These are phyloP conservation scores for Leptographium procerum DNA, from an alignment of 2,329 filamentous ascomycete species.

Conservation along the genomic window DNA sequence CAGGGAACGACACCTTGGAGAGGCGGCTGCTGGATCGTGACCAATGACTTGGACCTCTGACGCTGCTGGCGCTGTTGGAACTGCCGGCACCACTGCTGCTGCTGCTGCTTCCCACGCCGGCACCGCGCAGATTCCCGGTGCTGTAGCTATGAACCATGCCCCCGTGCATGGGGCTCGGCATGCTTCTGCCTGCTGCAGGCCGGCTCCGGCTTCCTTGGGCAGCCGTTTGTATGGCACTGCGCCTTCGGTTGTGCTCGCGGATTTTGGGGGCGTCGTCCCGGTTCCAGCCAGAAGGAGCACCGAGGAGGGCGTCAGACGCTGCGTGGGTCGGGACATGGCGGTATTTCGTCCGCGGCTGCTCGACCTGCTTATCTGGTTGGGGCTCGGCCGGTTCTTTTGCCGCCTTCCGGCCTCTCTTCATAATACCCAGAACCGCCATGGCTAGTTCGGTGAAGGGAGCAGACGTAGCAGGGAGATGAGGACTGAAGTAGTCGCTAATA, in stretches of 20 bases:
- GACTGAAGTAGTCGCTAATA: not conserved
- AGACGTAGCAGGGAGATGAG: not conserved
- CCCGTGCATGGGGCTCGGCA: conserved; percentile 10
- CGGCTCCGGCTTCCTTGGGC: not conserved
- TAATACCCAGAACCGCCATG: conserved; percentile 48
- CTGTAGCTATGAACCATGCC: conserved; percentile 3
- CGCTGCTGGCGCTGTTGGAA: not conserved
- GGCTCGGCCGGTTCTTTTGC: conserved; percentile 41
- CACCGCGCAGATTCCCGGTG: not conserved
- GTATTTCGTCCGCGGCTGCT: conserved; percentile 31
- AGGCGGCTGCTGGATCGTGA: conserved; percentile 6
- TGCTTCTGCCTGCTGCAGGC: not conserved
- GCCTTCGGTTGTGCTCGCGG: conserved; percentile 36
- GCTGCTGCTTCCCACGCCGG: not conserved
- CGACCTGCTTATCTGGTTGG: conserved; percentile 23
- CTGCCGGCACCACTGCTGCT: not conserved
- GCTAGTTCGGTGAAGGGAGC: not conserved
- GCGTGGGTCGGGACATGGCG: conserved; percentile 52
- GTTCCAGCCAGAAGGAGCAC: conserved; percentile 40
- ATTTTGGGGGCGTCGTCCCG: conserved; percentile 34
- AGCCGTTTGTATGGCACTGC: conserved; percentile 29
- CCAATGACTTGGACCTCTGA: not conserved
- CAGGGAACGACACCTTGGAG: conserved; percentile 9
- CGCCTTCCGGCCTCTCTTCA: conserved; percentile 40
- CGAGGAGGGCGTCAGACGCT: conserved; percentile 43